These are phyloP conservation scores for Epichloe coenophiala DNA, from an alignment of 2,329 filamentous ascomycete genomes.

Conservation along the genomic window DNA sequence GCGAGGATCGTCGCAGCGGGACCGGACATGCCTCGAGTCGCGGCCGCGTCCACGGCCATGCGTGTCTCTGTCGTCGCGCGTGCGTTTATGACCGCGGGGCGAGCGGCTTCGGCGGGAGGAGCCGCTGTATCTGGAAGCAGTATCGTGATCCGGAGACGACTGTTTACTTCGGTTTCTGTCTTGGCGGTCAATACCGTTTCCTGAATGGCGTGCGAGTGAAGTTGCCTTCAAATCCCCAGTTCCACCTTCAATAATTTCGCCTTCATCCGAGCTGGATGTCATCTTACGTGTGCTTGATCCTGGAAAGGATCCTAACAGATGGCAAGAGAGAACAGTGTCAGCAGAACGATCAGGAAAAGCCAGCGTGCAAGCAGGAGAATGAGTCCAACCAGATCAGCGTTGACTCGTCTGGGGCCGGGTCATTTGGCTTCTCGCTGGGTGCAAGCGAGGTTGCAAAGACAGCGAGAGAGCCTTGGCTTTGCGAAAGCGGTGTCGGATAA, in stretches of 20 bases:
- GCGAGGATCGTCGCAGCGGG: constrained; percentile 46
- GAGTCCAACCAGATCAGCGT: constrained; percentile 30
- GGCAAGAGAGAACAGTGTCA: constrained; percentile 17
- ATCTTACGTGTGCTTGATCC: constrained; percentile 14
- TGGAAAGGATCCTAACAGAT: constrained; percentile 5
- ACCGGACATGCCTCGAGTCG: constrained; percentile 47
- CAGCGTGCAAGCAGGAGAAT: constrained; percentile 20
- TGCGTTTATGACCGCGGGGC: constrained; percentile 54
- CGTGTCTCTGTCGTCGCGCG: constrained; percentile 47
- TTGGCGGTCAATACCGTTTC: constrained; percentile 82
- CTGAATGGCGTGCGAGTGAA: constrained; percentile 63
- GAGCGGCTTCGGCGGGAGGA: constrained; percentile 39
- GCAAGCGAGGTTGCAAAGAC: not conserved
- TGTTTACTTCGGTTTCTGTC: constrained; percentile 61
- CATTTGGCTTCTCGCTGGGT: constrained; percentile 9
- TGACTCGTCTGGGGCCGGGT: constrained; percentile 22
- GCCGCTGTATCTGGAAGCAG: constrained; percentile 27
- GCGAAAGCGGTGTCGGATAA: not conserved
- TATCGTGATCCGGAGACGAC: constrained; percentile 42
- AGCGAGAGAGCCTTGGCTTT: not conserved
- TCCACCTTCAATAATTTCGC: constrained; percentile 69
- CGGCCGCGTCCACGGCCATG: constrained; percentile 28
- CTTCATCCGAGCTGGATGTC: constrained; percentile 62
- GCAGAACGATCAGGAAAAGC: constrained; percentile 17
- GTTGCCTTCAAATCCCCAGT: constrained; percentile 65